A percentile compares a stretch with the other conserved stretches of the same genome.
Conservation (phyloP, 495 filamentous ascomycete species). For the Letharia lupina region DNA sequence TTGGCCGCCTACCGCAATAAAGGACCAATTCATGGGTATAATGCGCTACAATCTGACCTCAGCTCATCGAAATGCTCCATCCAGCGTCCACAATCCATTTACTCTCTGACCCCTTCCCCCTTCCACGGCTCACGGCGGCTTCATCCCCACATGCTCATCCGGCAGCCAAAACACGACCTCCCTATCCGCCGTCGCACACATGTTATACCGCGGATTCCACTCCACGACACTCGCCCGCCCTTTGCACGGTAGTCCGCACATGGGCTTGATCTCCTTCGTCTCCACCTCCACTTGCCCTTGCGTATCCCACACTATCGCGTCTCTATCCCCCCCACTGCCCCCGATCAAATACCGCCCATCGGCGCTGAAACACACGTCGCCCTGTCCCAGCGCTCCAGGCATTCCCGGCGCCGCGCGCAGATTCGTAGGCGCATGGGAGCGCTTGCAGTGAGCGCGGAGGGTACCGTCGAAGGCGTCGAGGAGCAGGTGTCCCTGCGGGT, state of each 20-base stretch:
- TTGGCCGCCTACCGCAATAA: not conserved
- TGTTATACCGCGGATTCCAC: constrained; percentile 83
- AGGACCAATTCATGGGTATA: not conserved
- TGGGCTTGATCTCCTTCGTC: constrained; percentile 56
- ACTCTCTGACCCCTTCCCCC: not conserved
- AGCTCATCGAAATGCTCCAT: not conserved
- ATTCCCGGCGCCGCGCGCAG: constrained; percentile 23
- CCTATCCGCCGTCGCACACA: constrained; percentile 79
- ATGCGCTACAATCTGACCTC: not conserved
- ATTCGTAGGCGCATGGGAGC: constrained; percentile 11
- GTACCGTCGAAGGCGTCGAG: constrained; percentile 81
- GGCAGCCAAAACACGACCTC: constrained; percentile 90
- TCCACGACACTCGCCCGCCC: constrained; percentile 65
- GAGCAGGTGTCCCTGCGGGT: constrained; percentile 65
- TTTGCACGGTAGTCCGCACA: constrained; percentile 53
- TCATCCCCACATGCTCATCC: constrained; percentile 47
- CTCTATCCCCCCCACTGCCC: constrained; percentile 57
- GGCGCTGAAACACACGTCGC: constrained; percentile 79
- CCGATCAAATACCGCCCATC: constrained; percentile 83
- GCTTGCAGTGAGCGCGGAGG: constrained; percentile 48
- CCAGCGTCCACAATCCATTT: not conserved
- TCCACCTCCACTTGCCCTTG: constrained; percentile 40
- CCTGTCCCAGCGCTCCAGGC: constrained; percentile 45
- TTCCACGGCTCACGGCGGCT: not conserved
- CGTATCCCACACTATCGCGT: constrained; percentile 78